Percentiles rank a stretch among this genome's conserved stretches.
Evolutionary conservation across 306 rosid genomes (phyloP).

Genomic region (Prunus mume): DNA sequence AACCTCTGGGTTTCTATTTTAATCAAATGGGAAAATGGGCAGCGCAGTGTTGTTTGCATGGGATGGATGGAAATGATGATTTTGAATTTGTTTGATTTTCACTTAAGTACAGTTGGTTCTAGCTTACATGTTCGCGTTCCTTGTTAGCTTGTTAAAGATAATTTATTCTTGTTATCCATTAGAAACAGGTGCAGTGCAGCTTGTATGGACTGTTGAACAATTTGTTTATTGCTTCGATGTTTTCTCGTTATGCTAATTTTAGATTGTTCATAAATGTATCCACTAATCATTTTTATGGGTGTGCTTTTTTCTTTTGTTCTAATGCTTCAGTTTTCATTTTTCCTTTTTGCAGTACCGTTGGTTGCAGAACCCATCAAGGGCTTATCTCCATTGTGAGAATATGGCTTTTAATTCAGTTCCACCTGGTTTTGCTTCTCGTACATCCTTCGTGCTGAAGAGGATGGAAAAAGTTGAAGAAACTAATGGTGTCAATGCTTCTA

Average conservation of each 20-base stretch:
- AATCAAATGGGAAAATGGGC: background rate
- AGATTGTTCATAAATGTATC: background rate
- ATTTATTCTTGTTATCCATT: background rate
- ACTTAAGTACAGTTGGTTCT: background rate
- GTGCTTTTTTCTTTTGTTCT: background rate
- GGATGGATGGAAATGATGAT: background rate
- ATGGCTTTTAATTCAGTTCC: conserved; percentile 42
- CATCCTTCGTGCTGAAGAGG: conserved; percentile 58
- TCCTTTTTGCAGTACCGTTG: conserved; percentile 31
- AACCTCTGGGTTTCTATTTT: background rate
- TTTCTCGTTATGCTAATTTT: background rate
- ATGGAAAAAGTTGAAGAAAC: conserved; percentile 33
- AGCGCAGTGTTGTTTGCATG: background rate
- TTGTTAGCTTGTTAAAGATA: conserved; percentile 1
- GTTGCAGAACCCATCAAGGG: conserved; percentile 21
- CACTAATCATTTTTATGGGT: background rate
- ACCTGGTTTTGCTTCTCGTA: conserved; percentile 66
- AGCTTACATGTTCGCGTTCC: background rate
- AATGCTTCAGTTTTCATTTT: conserved; percentile 9
- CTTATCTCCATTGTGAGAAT: conserved; percentile 19
- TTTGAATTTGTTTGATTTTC: background rate
- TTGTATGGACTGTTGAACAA: background rate
- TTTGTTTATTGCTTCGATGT: conserved; percentile 1
- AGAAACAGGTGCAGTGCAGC: background rate
- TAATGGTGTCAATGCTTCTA: conserved; percentile 27